Percentiles rank a stretch among this genome's conserved stretches.
These are phyloP conservation scores for Talaromyces ruber DNA, from an alignment of 495 filamentous ascomycete species.

Conservation along the genomic window DNA sequence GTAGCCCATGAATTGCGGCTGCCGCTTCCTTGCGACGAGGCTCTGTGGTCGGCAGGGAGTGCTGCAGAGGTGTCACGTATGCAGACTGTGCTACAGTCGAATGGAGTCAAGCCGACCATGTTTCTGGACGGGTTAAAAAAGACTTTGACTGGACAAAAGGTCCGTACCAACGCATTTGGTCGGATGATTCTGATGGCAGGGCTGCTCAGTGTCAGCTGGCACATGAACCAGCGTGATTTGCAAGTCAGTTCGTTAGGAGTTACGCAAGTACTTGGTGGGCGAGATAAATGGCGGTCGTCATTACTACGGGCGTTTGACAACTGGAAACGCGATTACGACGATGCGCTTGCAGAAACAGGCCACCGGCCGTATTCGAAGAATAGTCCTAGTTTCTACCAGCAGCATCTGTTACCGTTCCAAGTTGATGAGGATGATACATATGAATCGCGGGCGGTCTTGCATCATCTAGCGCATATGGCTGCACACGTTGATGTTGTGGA, in stretches of 20 bases:
- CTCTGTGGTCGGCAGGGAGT: conserved; percentile 86
- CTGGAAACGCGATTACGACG: conserved; percentile 92
- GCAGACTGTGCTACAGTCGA: conserved; percentile 71
- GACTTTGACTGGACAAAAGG: conserved; percentile 77
- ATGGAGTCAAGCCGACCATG: conserved; percentile 76
- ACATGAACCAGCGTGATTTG: conserved; percentile 94
- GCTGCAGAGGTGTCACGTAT: conserved; percentile 81
- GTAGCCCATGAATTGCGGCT: conserved; percentile 92
- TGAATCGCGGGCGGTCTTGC: conserved; percentile 79
- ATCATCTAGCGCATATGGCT: conserved; percentile 93
- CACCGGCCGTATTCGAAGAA: conserved; percentile 20
- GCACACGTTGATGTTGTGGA: conserved; percentile 98
- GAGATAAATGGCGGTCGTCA: conserved; percentile 86
- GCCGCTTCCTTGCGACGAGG: conserved; percentile 88
- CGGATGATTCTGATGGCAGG: conserved; percentile 95
- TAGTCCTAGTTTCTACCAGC: conserved; percentile 19
- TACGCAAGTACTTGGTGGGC: conserved; percentile 73
- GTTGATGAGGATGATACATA: conserved; percentile 71
- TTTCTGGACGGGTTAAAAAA: conserved; percentile 90
- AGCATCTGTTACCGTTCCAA: conserved; percentile 26
- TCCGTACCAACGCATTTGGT: conserved; percentile 90
- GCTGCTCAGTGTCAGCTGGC: conserved; percentile 88
- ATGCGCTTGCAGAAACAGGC: conserved; percentile 52
- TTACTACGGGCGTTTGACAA: conserved; percentile 87
- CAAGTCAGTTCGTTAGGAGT: conserved; percentile 83